Conservation (phyloP, 1,139 yeast genomes). For the Yamadazyma friedrichii region DNA sequence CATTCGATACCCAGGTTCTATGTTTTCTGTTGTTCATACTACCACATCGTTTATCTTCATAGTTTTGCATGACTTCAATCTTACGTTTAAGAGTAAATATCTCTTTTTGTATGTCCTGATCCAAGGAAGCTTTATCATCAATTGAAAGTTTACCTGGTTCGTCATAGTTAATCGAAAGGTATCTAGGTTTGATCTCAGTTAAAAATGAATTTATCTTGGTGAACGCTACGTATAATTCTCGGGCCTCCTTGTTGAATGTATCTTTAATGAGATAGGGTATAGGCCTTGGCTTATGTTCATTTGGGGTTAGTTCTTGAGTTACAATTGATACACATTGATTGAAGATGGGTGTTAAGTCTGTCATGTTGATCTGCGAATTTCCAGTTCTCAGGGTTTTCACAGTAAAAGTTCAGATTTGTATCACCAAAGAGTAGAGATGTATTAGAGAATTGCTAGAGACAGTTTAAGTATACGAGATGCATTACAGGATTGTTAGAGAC, state of each 20-base stretch:
- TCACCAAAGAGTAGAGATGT: too few species aligned
- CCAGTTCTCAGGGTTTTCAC: too few species aligned
- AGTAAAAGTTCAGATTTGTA: neutral
- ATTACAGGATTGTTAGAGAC: too few species aligned
- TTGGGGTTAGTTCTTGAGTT: constrained; percentile 23
- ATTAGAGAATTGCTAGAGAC: too few species aligned
- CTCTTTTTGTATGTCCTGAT: constrained; percentile 52
- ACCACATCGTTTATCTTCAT: constrained; percentile 45
- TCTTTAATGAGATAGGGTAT: constrained; percentile 34
- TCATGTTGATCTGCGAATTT: constrained; percentile 28
- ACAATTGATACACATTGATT: constrained; percentile 47
- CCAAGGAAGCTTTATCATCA: constrained; percentile 53
- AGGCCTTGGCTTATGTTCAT: neutral
- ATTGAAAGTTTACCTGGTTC: constrained; percentile 21
- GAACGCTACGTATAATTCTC: constrained; percentile 42
- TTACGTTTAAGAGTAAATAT: constrained; percentile 52
- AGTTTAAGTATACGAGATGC: too few species aligned
- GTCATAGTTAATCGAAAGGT: constrained; percentile 40
- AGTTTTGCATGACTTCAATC: constrained; percentile 47
- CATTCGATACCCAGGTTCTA: constrained; percentile 22
- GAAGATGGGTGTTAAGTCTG: constrained; percentile 54
- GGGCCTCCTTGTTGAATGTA: constrained; percentile 51
- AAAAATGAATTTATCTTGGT: constrained; percentile 39
- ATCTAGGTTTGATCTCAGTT: constrained; percentile 39
- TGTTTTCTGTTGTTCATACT: constrained; percentile 13